Base-by-base conservation (phyloP, 2,329 filamentous ascomycete genomes). In the Penicillium hordei region DNA sequence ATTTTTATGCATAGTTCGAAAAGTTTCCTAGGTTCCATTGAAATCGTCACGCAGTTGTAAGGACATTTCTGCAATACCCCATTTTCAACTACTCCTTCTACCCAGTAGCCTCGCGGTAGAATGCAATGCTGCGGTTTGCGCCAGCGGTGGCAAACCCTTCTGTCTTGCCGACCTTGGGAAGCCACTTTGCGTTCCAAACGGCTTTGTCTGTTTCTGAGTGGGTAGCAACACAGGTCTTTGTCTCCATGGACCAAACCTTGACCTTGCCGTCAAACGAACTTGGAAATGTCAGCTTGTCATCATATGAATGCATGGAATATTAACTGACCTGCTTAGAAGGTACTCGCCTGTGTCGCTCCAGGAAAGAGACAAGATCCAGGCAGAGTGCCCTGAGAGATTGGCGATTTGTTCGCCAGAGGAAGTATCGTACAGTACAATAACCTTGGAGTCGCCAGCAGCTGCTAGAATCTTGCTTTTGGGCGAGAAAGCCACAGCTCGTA, bases 311-410 rank as follows among this genome's bases (percentile, higher is more conserved):
- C 10, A 31, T 23, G 25, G 15, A 21, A 54, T 31, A 33, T 38
- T 15, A n/a, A 70, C 81, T 62, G 74, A 85, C 80, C 91, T 91
- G 69, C 89, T 95, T 3, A 97, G 81, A 13, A 99, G 79, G 73
- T 90, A 96, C 76, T 97, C 93, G 48, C 94, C 94, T 5, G 90
- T 95, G 69, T 90, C 86, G 73, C 89, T 97, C 91, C 93, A 99
- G 72, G 96, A 91, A 43, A 97, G 80, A 33, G 89, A 89, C 60
- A 93, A 89, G 64, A 99, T 87, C 94, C 93, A 99, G 5, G 90
- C 89, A 0, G 85, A 83, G 72, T 93, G 90, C 1, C 89, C 91
- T 0, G 83, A 81, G 50, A 99, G 79, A 70, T 92, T 96, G 21
- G 89, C 91, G 15, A 97, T 88, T 70, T 96, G 93, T 75, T 97